Conservation (phyloP, 495 filamentous ascomycete genomes). For the Chlorociboria aeruginascens region DNA sequence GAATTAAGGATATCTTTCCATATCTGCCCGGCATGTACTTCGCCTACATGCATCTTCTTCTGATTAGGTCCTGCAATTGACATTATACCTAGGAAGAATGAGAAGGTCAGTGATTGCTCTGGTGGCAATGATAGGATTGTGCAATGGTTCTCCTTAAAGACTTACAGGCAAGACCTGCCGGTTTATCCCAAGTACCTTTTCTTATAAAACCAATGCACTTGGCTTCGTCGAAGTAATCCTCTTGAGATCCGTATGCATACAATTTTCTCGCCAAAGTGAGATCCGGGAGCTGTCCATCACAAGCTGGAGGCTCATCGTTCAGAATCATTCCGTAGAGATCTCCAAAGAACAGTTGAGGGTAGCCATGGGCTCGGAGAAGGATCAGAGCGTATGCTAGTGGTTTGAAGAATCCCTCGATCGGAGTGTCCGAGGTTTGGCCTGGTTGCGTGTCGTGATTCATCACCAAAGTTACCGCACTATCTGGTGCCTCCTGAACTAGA, state of each 20-base stretch:
- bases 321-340: neutral
- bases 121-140: too few relatives aligned
- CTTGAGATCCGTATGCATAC: neutral
- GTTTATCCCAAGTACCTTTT: neutral
- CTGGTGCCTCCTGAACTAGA: slow-evolving; percentile 40
- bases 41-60: neutral
- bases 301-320: neutral
- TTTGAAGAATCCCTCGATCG: slow-evolving; percentile 39
- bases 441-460: slow-evolving; percentile 44
- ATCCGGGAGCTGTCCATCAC: neutral
- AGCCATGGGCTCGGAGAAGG: slow-evolving; percentile 48
- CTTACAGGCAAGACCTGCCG: neutral
- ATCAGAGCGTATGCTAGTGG: slow-evolving; percentile 46
- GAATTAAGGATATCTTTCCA: neutral
- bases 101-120: too few relatives aligned
- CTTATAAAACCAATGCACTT: neutral
- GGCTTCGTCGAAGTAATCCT: neutral
- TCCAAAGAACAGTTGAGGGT: slow-evolving; percentile 47
- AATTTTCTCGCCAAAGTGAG: neutral
- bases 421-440: slow-evolving; percentile 40
- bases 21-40: neutral
- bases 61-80: neutral
- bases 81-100: neutral
- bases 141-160: too few relatives aligned
- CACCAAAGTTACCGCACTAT: slow-evolving; percentile 43